Evolutionary conservation across 257 asterid genomes (phyloP), one percentile per base, ranked within the genome.

Genomic region (Eustoma russellianum): DNA sequence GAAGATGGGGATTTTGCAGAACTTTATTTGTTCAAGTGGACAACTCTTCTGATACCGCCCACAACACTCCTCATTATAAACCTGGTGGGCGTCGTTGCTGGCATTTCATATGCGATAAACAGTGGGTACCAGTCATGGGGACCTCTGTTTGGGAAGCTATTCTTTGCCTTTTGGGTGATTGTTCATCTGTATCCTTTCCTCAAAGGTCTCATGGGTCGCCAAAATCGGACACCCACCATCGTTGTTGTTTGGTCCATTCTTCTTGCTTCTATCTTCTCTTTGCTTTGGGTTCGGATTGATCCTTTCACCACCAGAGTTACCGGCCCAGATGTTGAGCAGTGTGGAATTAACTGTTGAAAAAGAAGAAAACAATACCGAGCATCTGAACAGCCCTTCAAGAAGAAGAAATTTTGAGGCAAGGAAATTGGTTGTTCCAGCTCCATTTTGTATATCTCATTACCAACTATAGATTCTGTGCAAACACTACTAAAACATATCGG

Each of bases 91-190:
- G 93, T 81, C 16, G 93, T 90, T 34, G 98, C 96, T 1, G 98
- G 98, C 34, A 79, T 90, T 56, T 90, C 98, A n/a, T 82, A 82
- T 6, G 98, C 98, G 13, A 53, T 90, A 62, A 90, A 90, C 73
- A 90, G 96, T 41, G 98, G 98, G 13, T 86, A 90, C 78, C 96
- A 90, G 47, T 81, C 98, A 2, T 90, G 98, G 98, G 96, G 98
- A 30, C 98, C 96, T 0, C 83, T 90, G 71, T 90, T 90, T 7
- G 98, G 98, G 15, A 88, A 88, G 66, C 50, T 88, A 33, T 88
- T 88, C 83, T 88, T 85, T 53, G 88, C 97, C 54, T 88, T 88
- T 71, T 88, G 97, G 97, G 97, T 89, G 83, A 89, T 89, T 49
- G 94, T 88, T 28, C 97, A 88, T 77, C 82, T 88, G 41, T 88